Conservation (phyloP, 169 alveolate species). For the Cryptosporidium parvum region DNA sequence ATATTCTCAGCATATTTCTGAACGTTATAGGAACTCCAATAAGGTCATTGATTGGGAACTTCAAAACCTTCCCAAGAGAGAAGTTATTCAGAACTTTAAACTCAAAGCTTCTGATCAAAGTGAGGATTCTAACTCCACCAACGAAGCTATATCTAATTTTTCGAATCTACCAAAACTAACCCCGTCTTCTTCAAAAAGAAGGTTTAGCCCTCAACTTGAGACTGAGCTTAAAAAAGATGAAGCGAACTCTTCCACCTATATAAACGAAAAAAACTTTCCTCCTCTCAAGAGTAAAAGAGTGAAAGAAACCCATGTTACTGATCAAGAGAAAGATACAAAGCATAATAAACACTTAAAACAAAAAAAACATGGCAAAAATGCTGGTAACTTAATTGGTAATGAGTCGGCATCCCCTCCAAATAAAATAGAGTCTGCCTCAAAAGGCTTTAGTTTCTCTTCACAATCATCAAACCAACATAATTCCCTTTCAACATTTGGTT, state of each 20-base stretch:
- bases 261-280: background rate
- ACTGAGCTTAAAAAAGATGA: background rate
- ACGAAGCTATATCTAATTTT: background rate
- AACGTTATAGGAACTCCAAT: slow-evolving; percentile 22
- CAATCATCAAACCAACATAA: background rate
- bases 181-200: background rate
- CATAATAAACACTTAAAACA: background rate
- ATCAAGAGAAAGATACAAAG: background rate
- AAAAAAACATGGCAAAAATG: background rate
- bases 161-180: background rate
- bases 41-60: slow-evolving; percentile 59
- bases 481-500: background rate
- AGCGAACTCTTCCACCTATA: background rate
- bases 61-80: slow-evolving; percentile 54
- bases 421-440: background rate
- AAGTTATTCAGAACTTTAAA: slow-evolving; percentile 52
- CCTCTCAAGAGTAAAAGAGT: background rate
- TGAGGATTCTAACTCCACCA: background rate
- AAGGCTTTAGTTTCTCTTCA: background rate
- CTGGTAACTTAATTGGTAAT: background rate
- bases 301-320: background rate
- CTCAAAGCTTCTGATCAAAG: background rate
- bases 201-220: background rate
- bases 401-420: no score
- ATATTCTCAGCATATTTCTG: slow-evolving; percentile 37